Evolutionary conservation across 2,329 filamentous ascomycete genomes (phyloP).

Genomic region (Fusarium chaquense): DNA sequence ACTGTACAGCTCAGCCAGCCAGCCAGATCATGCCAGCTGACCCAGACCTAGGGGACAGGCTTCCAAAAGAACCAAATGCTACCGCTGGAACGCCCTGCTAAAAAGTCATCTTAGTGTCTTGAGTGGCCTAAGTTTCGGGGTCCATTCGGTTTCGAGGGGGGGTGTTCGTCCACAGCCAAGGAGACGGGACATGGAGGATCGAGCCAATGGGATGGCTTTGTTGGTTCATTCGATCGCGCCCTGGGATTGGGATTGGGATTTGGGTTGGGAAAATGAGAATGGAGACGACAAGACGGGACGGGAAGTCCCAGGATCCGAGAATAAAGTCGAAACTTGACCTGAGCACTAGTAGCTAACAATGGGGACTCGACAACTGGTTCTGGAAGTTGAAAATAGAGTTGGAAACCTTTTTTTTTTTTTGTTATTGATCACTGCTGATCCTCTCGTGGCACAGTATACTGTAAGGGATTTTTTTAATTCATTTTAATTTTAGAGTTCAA

Average conservation of each 20-base stretch:
- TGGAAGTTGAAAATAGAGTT: constrained; percentile 16
- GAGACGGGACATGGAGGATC: constrained; percentile 40
- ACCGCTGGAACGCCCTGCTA: constrained; percentile 19
- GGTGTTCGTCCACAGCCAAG: constrained; percentile 42
- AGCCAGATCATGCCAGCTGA: constrained; percentile 28
- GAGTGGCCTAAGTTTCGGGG: constrained; percentile 24
- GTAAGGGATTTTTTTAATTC: not conserved
- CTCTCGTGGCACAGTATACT: constrained; percentile 1
- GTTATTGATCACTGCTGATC: constrained; percentile 2
- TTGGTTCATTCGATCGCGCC: constrained; percentile 19
- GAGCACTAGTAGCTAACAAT: not conserved
- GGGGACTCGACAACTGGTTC: constrained; percentile 2
- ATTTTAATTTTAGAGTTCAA: not conserved
- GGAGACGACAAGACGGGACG: constrained; percentile 16
- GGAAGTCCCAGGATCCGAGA: constrained; percentile 35
- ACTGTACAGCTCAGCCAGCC: constrained; percentile 15
- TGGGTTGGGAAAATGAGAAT: not conserved
- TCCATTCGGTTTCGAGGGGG: constrained; percentile 21
- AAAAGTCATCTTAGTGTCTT: not conserved
- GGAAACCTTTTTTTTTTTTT: not conserved
- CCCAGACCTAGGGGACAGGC: constrained; percentile 15
- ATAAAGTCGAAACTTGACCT: constrained; percentile 3
- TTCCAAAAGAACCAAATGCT: constrained; percentile 32
- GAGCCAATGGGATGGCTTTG: constrained; percentile 16
- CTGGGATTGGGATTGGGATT: not conserved